Percentiles rank a stretch among this genome's conserved stretches.
Evolutionary conservation across 139 green algal species (phyloP).

Genomic region (Coelastrella sp.): DNA sequence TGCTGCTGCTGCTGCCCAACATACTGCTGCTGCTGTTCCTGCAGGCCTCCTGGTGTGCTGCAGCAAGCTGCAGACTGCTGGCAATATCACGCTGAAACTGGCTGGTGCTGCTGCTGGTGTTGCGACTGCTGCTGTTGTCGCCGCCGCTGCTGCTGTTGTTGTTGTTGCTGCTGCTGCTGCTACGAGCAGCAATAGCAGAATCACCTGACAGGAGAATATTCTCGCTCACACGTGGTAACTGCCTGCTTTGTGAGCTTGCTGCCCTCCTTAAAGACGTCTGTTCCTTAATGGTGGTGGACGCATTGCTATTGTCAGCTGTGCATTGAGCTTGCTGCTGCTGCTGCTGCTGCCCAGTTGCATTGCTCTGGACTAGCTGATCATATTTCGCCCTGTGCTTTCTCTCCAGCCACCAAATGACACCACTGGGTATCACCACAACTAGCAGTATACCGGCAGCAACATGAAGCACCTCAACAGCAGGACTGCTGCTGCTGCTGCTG

Average conservation of each 20-base stretch:
- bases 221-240: no score
- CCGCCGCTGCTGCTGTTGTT: neutral
- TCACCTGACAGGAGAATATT: no score
- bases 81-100: neutral
- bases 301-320: neutral
- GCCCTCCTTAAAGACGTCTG: no score
- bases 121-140: neutral
- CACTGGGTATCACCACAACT: neutral
- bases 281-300: no score
- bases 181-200: no score
- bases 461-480: neutral
- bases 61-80: neutral
- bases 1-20: neutral
- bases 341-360: neutral
- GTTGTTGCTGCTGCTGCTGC: no score
- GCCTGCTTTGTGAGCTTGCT: no score
- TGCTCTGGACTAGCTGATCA: neutral
- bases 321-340: neutral
- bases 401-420: neutral
- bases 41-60: neutral
- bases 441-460: neutral
- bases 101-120: constrained; percentile 13
- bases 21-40: neutral
- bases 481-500: neutral
- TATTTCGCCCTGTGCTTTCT: neutral